Evolutionary conservation across 2,329 filamentous ascomycete genomes (phyloP), one percentile per base, ranked within the genome.

Genomic region (Pseudogymnoascus destructans): DNA sequence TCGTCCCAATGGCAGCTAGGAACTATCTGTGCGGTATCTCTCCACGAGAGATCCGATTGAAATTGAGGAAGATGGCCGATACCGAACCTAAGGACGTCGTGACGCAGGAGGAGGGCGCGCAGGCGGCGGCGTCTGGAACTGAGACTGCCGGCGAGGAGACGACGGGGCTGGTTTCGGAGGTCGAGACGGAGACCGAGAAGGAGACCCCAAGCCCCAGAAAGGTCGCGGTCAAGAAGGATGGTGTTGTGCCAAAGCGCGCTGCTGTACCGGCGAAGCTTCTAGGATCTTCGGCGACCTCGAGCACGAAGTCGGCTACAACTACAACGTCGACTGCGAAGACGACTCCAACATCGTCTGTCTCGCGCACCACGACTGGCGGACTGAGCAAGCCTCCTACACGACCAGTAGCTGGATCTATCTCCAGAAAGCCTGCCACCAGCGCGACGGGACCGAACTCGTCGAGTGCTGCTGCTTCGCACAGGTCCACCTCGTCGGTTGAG

Each of bases 361-460:
- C 64, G 38, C 61, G 64, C 40, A 62, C 66, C 27, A 58, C 59
- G 49, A 63, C 64, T 27, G 63, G 63, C 25, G 68, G 66, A n/a
- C 58, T 70, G 21, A 68, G 65, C 59, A 70, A 70, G 58, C 68
- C 68, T 42, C 68, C 68, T 35, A 64, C 67, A 54, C 66, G 68
- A 23, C 64, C 67, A 17, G 58, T 62, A 15, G 38, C 63, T 57
- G 64, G 61, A 11, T 63, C 65, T 32, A 57, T 64, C 55, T 59
- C 64, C 17, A 66, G 66, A 57, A 70, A 69, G 59, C 58, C 67
- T 25, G 58, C 66, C 25, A 66, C 60, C 52, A 62, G 61, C 61
- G 66, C 66, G n/a, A 69, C 68, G 9, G 65, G 60, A 17, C 60
- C 67, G 42, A 66, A 67, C 46, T 64, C 67, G 59, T 58, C 66